Evolutionary conservation across 1,284 basidiomycete species (phyloP), one percentile per base, ranked within the genome.

Genomic region (Apiotrichum porosum): DNA sequence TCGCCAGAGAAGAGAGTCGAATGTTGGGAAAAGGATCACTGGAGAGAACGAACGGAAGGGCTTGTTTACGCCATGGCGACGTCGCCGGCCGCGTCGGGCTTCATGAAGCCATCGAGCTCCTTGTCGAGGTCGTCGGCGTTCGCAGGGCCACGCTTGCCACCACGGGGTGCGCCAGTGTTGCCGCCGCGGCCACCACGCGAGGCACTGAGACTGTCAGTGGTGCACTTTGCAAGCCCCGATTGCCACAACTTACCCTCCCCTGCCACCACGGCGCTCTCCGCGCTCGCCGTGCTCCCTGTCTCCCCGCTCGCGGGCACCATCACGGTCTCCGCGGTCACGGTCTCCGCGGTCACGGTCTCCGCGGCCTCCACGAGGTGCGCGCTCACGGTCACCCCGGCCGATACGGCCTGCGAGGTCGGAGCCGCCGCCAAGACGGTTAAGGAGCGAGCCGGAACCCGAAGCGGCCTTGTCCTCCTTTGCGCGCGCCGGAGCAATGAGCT

Each of bases 71-170:
- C n/a, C 54, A 56, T 56, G 4, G 42, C 36, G 12, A 52, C 54
- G 32, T 56, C 54, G 3, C 47, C 51, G n/a, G 26, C 23, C 19
- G 57, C 51, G n/a, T 80, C 78, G 52, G 83, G 81, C 18, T 79
- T 81, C 88, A 94, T 91, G 72, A 93, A 95, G 1, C 84, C 83
- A 60, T 95, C 92, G 54, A 97, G 72, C 74, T 97, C 91, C 65
- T 82, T 84, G 72, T 97, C 93, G 47, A 97, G 75, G 58, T 95
- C 89, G 46, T 83, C 86, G 5, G 81, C 84, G 9, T 86, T 89
- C 65, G 86, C 74, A 1, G 76, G 74, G 43, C 66, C 66, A 80
- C 26, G 80, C 65, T 80, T 81, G 6, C 73, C 54, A 13, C 28
- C 26, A 35, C 73, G 77, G 76, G 31, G 79, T 74, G 40, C 44